Evolutionary conservation across 805 yeast genomes (phyloP), one percentile per base, ranked within the genome.

Genomic region (Ogataea chonburiensis): DNA sequence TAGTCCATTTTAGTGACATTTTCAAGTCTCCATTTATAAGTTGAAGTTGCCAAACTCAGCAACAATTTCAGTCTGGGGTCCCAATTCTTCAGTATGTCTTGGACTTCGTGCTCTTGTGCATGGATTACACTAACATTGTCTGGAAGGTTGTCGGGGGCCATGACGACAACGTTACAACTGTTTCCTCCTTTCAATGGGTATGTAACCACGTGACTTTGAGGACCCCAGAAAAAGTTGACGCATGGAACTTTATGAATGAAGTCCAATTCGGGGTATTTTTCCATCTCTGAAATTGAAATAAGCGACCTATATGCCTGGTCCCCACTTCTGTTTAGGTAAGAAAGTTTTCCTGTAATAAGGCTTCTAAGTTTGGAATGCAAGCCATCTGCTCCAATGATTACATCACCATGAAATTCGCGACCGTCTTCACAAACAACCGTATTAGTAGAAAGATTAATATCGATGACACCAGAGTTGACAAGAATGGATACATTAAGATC

Each of bases 331-430:
- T 17, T 26, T 3, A 44, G 44, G 4, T 31, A 29, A 11, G 19
- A 30, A 5, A 35, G 23, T 8, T n/a, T 15, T 8, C 46, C 46
- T 10, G 33, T 23, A 14, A 45, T 31, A 7, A 21, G 17, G 16
- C 25, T 13, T 24, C 49, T 29, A 19, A 45, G 24, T 17, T 33
- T 38, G 8, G 49, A 45, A 22, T 34, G 33, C 28, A 45, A 26
- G 4, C 49, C 49, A 28, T 45, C 49, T 7, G 49, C 49, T 3
- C 49, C 49, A 7, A 45, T 25, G n/a, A 45, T 45, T 3, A 45
- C 40, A 23, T 45, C 49, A 15, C 44, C 46, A 1, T 17, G 23
- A 23, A 24, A 45, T 16, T 17, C 24, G 10, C 38, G 31, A 5
- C 42, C 44, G 23, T 41, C 44, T n/a, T 38, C 24, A 23, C 39